Conservation (phyloP, 2,329 filamentous ascomycete species). For the Colletotrichum truncatum region DNA sequence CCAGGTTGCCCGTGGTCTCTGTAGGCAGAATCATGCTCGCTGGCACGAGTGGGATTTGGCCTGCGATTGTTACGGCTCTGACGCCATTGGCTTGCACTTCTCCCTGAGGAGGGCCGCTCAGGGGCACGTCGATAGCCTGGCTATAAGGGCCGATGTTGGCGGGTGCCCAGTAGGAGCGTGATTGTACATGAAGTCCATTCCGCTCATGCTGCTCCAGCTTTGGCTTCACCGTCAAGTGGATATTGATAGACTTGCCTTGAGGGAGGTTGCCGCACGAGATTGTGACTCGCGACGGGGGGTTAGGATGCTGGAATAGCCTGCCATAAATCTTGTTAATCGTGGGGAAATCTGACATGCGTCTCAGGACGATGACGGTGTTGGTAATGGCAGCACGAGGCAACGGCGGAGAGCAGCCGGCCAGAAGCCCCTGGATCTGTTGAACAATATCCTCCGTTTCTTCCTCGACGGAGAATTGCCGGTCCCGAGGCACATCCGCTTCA, state of each 20-base stretch:
- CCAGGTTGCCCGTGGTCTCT: constrained; percentile 49
- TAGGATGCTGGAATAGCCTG: constrained; percentile 77
- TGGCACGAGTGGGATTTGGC: constrained; percentile 90
- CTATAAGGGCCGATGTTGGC: constrained; percentile 98
- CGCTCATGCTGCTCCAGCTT: constrained; percentile 45
- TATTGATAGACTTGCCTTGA: constrained; percentile 69
- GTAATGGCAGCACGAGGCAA: constrained; percentile 56
- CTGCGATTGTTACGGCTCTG: constrained; percentile 74
- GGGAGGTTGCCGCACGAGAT: constrained; percentile 78
- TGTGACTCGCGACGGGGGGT: constrained; percentile 86
- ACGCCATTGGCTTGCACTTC: constrained; percentile 32
- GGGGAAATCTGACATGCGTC: constrained; percentile 82
- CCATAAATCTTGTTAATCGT: constrained; percentile 80
- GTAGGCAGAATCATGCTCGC: constrained; percentile 74
- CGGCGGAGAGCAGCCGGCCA: constrained; percentile 43
- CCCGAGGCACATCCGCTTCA: constrained; percentile 35
- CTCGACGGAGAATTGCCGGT: constrained; percentile 44
- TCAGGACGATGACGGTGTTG: constrained; percentile 74
- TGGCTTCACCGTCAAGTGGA: constrained; percentile 59
- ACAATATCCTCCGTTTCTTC: constrained; percentile 60
- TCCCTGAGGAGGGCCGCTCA: constrained; percentile 29
- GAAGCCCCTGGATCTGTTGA: constrained; percentile 50
- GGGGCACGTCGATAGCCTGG: constrained; percentile 74
- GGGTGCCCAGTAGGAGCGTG: constrained; percentile 94
- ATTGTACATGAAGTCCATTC: constrained; percentile 86